Conservation (phyloP, 2,329 filamentous ascomycete genomes). For the Xylaria sp. region DNA sequence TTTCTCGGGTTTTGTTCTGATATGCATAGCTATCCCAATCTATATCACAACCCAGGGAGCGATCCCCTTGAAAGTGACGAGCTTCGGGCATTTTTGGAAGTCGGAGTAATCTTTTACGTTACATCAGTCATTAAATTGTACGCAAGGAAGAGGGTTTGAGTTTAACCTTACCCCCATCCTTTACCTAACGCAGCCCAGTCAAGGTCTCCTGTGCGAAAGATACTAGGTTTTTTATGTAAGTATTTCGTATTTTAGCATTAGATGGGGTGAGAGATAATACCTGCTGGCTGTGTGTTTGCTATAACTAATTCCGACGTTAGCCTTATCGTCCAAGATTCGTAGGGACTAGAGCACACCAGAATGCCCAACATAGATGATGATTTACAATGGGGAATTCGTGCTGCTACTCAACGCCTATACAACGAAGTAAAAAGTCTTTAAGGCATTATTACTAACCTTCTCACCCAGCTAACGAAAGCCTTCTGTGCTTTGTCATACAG, state of each 20-base stretch:
- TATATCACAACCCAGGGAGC: constrained; percentile 69
- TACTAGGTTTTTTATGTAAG: constrained; percentile 54
- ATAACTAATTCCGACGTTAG: constrained; percentile 64
- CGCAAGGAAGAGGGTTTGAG: not conserved
- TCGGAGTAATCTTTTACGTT: constrained; percentile 67
- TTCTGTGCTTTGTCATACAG: constrained; percentile 89
- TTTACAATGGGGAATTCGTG: not conserved
- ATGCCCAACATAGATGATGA: not conserved
- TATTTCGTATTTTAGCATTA: not conserved
- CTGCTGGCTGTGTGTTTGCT: constrained; percentile 89
- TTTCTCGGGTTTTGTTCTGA: constrained; percentile 77
- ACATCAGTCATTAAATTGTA: constrained; percentile 7
- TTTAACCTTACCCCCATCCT: constrained; percentile 73
- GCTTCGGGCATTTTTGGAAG: constrained; percentile 95
- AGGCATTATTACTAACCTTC: constrained; percentile 55
- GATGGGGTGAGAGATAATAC: constrained; percentile 18
- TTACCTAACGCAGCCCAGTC: constrained; percentile 85
- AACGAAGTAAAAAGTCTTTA: too few relatives aligned
- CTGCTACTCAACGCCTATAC: not conserved
- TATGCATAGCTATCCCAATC: constrained; percentile 77
- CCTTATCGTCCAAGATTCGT: not conserved
- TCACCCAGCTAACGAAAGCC: constrained; percentile 93
- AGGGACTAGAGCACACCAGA: not conserved
- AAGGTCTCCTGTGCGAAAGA: constrained; percentile 84
- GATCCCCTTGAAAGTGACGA: constrained; percentile 77